Evolutionary conservation across 352 stramenopile genomes (phyloP).

Genomic region (Phytophthora idaei): DNA sequence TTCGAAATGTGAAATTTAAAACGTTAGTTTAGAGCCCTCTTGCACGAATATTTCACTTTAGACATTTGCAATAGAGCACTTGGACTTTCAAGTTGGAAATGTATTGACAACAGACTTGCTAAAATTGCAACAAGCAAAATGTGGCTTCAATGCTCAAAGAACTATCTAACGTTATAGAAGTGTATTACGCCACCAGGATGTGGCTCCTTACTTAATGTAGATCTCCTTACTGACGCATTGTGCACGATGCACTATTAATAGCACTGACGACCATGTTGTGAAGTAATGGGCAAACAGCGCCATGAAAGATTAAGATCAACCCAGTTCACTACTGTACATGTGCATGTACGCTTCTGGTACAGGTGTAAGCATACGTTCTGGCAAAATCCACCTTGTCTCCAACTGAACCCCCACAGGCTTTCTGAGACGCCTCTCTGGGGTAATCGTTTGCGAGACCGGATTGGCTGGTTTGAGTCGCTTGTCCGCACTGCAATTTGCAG

Average conservation of each 20-base stretch:
- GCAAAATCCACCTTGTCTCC: slow-evolving; percentile 8
- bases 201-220: not conserved
- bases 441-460: slow-evolving; percentile 18
- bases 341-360: too few species aligned
- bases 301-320: too few species aligned
- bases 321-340: too few species aligned
- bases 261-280: too few species aligned
- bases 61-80: slow-evolving; percentile 1
- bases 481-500: slow-evolving; percentile 15
- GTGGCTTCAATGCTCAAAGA: not conserved
- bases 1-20: slow-evolving; percentile 14
- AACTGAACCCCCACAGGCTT: slow-evolving; percentile 5
- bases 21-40: slow-evolving; percentile 2
- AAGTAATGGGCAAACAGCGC: too few species aligned
- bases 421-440: slow-evolving; percentile 20
- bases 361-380: not conserved
- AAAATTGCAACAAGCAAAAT: not conserved
- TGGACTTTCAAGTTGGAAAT: too few species aligned
- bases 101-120: too few species aligned
- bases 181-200: not conserved
- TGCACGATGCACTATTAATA: not conserved
- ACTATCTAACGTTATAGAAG: too few species aligned
- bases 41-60: slow-evolving; percentile 18
- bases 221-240: not conserved
- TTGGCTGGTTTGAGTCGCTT: slow-evolving; percentile 29